Conservation (phyloP, 202 grass and related monocot species). For the Zoysia matrella region DNA sequence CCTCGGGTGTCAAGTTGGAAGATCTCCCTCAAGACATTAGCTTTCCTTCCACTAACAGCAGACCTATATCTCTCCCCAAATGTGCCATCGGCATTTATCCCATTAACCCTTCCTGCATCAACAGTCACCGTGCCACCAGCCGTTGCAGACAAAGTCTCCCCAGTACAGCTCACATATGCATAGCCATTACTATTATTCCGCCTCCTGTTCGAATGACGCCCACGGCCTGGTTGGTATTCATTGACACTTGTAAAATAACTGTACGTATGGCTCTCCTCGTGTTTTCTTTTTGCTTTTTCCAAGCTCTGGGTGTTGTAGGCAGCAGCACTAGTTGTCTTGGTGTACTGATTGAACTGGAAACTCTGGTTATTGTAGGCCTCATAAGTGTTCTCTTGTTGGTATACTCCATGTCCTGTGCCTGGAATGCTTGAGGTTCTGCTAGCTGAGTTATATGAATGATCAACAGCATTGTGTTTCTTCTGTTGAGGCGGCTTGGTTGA, state of each 20-base stretch:
- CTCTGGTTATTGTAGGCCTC: slow-evolving; percentile 73
- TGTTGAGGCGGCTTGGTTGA: slow-evolving; percentile 55
- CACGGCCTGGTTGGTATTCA: slow-evolving; percentile 59
- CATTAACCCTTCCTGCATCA: slow-evolving; percentile 64
- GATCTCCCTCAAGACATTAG: slow-evolving; percentile 65
- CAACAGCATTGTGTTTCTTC: slow-evolving; percentile 50
- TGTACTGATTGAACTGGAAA: slow-evolving; percentile 72
- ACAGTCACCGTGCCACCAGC: slow-evolving; percentile 50
- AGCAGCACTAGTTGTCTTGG: slow-evolving; percentile 43
- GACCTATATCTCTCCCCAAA: slow-evolving; percentile 32
- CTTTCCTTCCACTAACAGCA: neutral
- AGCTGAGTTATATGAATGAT: slow-evolving; percentile 58
- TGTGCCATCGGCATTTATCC: slow-evolving; percentile 43
- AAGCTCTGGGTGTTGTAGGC: slow-evolving; percentile 45
- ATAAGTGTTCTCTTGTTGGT: slow-evolving; percentile 68
- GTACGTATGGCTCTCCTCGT: slow-evolving; percentile 60
- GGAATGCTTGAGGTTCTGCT: slow-evolving; percentile 62
- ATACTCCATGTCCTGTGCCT: slow-evolving; percentile 51
- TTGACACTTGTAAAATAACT: slow-evolving; percentile 58
- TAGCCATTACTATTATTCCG: slow-evolving; percentile 51
- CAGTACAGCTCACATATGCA: slow-evolving; percentile 34
- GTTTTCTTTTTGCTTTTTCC: slow-evolving; percentile 52
- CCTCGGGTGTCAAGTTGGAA: no score
- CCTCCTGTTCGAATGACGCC: slow-evolving; percentile 72
- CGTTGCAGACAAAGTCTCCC: slow-evolving; percentile 31